Evolutionary conservation across 2,329 filamentous ascomycete genomes (phyloP), one percentile per base, ranked within the genome.

Genomic region (Aspergillus sp.): DNA sequence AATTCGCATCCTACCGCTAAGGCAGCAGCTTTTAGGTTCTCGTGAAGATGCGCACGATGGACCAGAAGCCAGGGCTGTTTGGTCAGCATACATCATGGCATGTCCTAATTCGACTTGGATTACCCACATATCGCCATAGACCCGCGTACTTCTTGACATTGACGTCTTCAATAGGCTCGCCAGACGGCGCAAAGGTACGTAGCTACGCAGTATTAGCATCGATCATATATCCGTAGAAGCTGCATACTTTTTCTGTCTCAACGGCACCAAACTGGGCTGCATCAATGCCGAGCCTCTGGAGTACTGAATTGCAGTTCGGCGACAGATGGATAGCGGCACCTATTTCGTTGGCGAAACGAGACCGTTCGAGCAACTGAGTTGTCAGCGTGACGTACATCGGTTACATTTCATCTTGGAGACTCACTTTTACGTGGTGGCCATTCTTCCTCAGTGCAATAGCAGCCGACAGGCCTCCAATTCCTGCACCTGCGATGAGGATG

Each of bases 261-360:
- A 71, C 78, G 56, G 80, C 76, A 2, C 79, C 79, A 47, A 75
- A 75, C 0, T 70, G 68, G 56, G 78, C 74, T 0, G 77, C 73
- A 52, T 72, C 69, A 1, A 83, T 63, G 0, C 81, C 80, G 52
- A 82, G 70, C 32, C 78, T 72, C 11, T 73, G 71, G 4, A 89
- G 73, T 2, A 88, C 71, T 0, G 84, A 83, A 69, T 87, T 86
- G 2, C 81, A 76, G 65, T 89, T 90, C 0, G 87, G 85, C 0
- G 84, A 81, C 4, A 89, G 69, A 65, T 88, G 85, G n/a, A 89
- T 80, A 0, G 86, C 86, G 3, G 86, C 85, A 0, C 86, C 86
- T 1, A 79, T 73, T 69, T 88, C 85, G 54, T 76, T 81, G 16
- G 81, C 80, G 36, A 87, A 81, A 1, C 75, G 75, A 0, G 84